These are phyloP conservation scores for Diphasiastrum complanatum DNA, from an alignment of 83 land plant species.

Conservation along the genomic window DNA sequence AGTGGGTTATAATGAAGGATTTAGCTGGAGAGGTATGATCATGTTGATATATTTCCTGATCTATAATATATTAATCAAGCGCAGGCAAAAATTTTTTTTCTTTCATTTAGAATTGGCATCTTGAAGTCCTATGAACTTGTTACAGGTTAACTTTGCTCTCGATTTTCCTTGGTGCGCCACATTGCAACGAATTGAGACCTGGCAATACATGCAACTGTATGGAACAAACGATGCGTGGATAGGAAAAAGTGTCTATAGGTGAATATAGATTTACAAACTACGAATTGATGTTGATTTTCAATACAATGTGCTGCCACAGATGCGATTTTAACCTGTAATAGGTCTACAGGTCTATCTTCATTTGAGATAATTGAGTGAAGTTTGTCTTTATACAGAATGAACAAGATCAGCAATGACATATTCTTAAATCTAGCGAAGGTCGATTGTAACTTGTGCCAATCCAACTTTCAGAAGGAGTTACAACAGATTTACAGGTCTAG, in stretches of 20 bases:
- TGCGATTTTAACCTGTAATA: neutral
- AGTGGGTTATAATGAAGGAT: constrained; percentile 32
- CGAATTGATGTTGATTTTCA: neutral
- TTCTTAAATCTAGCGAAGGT: constrained; percentile 37
- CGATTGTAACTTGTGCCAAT: constrained; percentile 33
- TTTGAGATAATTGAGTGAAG: neutral
- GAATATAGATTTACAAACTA: constrained; percentile 4
- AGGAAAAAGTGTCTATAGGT: no score
- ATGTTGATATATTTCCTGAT: no score
- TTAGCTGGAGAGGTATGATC: constrained; percentile 38
- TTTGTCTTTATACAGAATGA: constrained; percentile 26
- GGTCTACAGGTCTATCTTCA: constrained; percentile 13
- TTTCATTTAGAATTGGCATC: no score
- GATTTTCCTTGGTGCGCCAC: constrained; percentile 26
- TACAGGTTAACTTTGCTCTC: constrained; percentile 26
- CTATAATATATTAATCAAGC: no score
- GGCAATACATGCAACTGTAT: constrained; percentile 33
- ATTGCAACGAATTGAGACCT: constrained; percentile 28
- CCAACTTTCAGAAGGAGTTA: constrained; percentile 17
- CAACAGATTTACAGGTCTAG: constrained; percentile 7
- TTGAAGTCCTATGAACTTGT: no score
- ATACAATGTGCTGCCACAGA: neutral
- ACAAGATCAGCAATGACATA: constrained; percentile 18
- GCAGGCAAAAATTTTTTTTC: no score
- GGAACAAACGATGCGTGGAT: constrained; percentile 44